phyloP scores from a whole-genome alignment of 495 filamentous ascomycete genomes.

The Astrothelium macrocarpum region DNA sequence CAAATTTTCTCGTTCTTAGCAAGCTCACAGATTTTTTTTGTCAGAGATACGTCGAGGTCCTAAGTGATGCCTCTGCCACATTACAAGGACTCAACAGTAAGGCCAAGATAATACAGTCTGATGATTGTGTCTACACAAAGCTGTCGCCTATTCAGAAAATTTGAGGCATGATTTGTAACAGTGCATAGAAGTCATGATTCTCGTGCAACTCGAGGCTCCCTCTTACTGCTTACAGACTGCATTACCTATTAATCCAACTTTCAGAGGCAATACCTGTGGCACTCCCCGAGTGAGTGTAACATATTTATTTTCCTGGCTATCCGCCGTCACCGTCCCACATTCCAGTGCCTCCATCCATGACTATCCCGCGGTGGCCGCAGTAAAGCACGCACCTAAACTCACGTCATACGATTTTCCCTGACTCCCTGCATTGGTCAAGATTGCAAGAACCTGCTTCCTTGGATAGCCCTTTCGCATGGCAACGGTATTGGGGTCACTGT shows the following conservation, averaged over 20 bases:
- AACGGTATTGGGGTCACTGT: conserved; percentile 45
- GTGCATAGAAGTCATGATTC: too few species aligned
- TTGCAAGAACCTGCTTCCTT: conserved; percentile 46
- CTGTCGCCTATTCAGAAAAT: too few species aligned
- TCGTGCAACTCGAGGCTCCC: too few species aligned
- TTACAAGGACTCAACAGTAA: too few species aligned
- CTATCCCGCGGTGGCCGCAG: conserved; percentile 22
- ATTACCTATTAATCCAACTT: conserved; percentile 5
- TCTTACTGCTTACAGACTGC: conserved; percentile 17
- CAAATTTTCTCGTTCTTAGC: too few species aligned
- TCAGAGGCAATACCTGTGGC: conserved; percentile 20
- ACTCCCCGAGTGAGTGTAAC: conserved; percentile 20
- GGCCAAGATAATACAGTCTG: too few species aligned
- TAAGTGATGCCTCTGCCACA: too few species aligned
- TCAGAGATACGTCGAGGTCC: too few species aligned
- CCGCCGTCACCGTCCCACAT: conserved; percentile 36
- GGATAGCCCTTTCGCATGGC: conserved; percentile 54
- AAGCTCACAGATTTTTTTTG: too few species aligned
- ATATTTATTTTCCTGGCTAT: conserved; percentile 17
- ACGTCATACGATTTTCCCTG: conserved; percentile 36
- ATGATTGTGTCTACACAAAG: too few species aligned
- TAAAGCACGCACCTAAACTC: conserved; percentile 27
- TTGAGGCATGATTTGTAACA: too few species aligned
- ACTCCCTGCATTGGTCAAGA: conserved; percentile 50
- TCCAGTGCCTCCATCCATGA: conserved; percentile 32